Evolutionary conservation across 768 basidiomycete species (phyloP).

Genomic region (Pulveroboletus sp.): DNA sequence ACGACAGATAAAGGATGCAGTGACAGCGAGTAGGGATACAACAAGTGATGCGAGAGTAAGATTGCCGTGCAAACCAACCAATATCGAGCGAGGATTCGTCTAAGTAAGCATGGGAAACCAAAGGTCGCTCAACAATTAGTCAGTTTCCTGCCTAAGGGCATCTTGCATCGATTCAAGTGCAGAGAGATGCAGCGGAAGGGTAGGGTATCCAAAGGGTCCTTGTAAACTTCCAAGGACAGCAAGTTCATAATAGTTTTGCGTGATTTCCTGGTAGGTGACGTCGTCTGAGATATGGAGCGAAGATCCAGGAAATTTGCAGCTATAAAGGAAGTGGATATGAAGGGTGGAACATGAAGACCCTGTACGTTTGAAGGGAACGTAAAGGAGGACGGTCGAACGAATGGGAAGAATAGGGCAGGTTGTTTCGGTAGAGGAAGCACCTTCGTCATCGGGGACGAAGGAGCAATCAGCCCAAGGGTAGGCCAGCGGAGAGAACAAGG

Average conservation of each 20-base stretch:
- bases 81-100: constrained; percentile 6
- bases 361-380: constrained; percentile 41
- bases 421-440: constrained; percentile 22
- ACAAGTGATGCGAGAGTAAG: constrained; percentile 17
- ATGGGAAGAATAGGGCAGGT: constrained; percentile 47
- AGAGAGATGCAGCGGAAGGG: constrained; percentile 69
- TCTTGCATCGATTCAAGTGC: constrained; percentile 61
- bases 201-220: constrained; percentile 44
- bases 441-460: constrained; percentile 32
- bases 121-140: constrained; percentile 11
- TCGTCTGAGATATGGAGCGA: constrained; percentile 31
- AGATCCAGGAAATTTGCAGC: constrained; percentile 39
- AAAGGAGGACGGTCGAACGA: constrained; percentile 55
- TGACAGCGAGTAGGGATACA: constrained; percentile 29
- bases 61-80: constrained; percentile 8
- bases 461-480: constrained; percentile 24
- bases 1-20: constrained; percentile 23
- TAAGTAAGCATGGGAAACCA: constrained; percentile 9
- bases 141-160: constrained; percentile 31
- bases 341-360: constrained; percentile 43
- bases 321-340: constrained; percentile 58
- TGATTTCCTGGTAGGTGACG: constrained; percentile 49
- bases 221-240: constrained; percentile 48
- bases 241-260: constrained; percentile 66
- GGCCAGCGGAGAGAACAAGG: constrained; percentile 37